A percentile compares a stretch with the other conserved stretches of the same genome.
Conservation (phyloP, 1,284 basidiomycete genomes). For the Cryptococcus sp. region DNA sequence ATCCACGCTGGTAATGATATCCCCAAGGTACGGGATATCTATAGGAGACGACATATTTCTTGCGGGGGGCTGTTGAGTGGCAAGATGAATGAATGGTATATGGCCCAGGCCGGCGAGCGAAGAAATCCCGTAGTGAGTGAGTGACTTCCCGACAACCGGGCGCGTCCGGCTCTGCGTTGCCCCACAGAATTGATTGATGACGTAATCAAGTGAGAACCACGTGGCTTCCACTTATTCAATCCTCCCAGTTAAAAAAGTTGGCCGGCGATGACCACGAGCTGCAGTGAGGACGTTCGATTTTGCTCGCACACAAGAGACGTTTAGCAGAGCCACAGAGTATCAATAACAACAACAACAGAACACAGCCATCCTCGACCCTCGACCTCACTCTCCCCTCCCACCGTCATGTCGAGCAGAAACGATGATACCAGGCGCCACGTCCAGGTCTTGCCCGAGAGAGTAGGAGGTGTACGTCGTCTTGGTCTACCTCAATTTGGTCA, state of each 20-base stretch:
- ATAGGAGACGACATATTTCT: too few species aligned
- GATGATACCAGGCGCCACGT: conserved; percentile 56
- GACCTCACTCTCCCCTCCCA: too few species aligned
- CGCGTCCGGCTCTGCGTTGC: neutral
- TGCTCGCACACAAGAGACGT: neutral
- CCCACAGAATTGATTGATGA: neutral
- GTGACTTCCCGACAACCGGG: neutral
- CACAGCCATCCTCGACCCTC: too few species aligned
- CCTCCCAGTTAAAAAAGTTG: neutral
- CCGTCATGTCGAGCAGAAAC: conserved; percentile 1
- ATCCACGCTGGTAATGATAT: too few species aligned
- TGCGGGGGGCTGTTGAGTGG: too few species aligned
- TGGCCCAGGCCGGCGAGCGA: too few species aligned
- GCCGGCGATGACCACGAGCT: neutral
- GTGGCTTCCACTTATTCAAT: neutral
- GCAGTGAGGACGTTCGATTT: too few species aligned
- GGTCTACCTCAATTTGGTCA: neutral
- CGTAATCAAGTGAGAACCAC: neutral
- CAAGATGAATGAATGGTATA: too few species aligned
- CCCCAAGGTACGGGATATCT: too few species aligned
- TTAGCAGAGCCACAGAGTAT: too few species aligned
- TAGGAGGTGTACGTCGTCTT: conserved; percentile 54
- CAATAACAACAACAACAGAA: too few species aligned
- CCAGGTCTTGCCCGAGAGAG: conserved; percentile 64
- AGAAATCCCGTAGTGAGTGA: too few species aligned